These are phyloP conservation scores for Thelonectria rubi DNA, from an alignment of 2,329 filamentous ascomycete genomes.

Conservation along the genomic window DNA sequence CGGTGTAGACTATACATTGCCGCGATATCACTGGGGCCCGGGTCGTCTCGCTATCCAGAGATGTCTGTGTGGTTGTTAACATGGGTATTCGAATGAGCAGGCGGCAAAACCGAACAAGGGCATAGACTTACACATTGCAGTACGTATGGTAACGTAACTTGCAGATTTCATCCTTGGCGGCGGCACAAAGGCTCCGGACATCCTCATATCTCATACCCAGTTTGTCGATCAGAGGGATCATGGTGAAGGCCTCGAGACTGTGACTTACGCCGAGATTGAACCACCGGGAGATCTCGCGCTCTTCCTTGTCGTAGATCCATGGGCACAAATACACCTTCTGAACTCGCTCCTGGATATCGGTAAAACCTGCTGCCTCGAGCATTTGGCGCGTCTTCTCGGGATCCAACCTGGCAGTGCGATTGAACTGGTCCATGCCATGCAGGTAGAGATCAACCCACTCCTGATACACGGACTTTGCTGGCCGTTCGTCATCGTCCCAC, in stretches of 20 bases:
- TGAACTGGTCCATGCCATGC: slow-evolving; percentile 71
- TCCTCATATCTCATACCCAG: slow-evolving; percentile 61
- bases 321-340: slow-evolving; percentile 78
- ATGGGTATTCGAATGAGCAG: background rate
- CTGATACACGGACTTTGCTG: slow-evolving; percentile 64
- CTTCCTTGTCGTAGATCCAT: slow-evolving; percentile 72
- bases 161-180: slow-evolving; percentile 74
- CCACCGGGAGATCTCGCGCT: slow-evolving; percentile 79
- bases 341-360: slow-evolving; percentile 76
- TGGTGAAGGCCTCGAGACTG: slow-evolving; percentile 75
- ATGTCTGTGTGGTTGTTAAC: slow-evolving; percentile 29
- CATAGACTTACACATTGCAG: slow-evolving; percentile 74
- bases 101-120: background rate
- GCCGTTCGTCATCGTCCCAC: slow-evolving; percentile 72
- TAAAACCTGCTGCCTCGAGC: slow-evolving; percentile 78
- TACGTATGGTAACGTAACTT: slow-evolving; percentile 75
- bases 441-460: slow-evolving; percentile 77
- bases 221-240: slow-evolving; percentile 73
- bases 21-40: slow-evolving; percentile 32
- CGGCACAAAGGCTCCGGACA: slow-evolving; percentile 68
- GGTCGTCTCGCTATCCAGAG: slow-evolving; percentile 43
- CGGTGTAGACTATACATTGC: slow-evolving; percentile 2
- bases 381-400: slow-evolving; percentile 60
- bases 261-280: slow-evolving; percentile 82
- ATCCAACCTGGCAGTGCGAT: slow-evolving; percentile 71